These are phyloP conservation scores for sorghum (Sorghum bicolor) DNA, from an alignment of 176 grass and related monocot species.

Conservation along the genomic window DNA sequence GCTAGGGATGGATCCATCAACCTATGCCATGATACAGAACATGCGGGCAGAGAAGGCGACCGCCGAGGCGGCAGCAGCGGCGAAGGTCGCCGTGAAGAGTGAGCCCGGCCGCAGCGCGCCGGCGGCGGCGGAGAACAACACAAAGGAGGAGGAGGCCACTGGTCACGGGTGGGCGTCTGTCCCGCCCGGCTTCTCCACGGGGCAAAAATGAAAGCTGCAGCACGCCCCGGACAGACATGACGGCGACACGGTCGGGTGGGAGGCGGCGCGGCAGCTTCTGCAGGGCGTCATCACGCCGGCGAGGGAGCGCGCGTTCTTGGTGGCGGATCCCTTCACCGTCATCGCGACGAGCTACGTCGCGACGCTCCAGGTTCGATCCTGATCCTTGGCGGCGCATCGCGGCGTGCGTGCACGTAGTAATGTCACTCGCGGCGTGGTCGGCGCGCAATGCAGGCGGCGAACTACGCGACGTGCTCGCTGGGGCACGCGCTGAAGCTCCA, in stretches of 20 bases:
- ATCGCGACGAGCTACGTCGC: neutral
- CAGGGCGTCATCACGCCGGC: constrained; percentile 21
- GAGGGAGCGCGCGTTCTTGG: neutral
- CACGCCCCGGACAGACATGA: neutral
- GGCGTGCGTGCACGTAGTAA: neutral
- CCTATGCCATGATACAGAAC: neutral
- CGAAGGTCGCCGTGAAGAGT: neutral
- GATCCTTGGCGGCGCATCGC: neutral
- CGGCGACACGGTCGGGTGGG: constrained; percentile 1
- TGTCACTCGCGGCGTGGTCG: neutral
- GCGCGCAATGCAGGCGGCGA: neutral
- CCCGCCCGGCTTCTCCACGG: neutral
- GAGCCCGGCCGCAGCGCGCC: neutral
- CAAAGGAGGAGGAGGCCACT: neutral
- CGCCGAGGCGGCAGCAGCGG: neutral
- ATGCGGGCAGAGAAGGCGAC: neutral
- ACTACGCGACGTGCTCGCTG: constrained; percentile 25
- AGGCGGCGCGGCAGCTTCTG: constrained; percentile 7
- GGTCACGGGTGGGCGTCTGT: neutral
- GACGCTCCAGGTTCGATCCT: neutral
- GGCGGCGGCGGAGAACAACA: neutral
- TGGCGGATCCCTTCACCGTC: constrained; percentile 8
- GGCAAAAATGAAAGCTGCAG: neutral
- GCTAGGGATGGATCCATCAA: neutral
- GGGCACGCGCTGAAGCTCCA: constrained; percentile 14